Base-by-base conservation (phyloP, 108 stramenopile genomes). In the Skeletonema tropicum region DNA sequence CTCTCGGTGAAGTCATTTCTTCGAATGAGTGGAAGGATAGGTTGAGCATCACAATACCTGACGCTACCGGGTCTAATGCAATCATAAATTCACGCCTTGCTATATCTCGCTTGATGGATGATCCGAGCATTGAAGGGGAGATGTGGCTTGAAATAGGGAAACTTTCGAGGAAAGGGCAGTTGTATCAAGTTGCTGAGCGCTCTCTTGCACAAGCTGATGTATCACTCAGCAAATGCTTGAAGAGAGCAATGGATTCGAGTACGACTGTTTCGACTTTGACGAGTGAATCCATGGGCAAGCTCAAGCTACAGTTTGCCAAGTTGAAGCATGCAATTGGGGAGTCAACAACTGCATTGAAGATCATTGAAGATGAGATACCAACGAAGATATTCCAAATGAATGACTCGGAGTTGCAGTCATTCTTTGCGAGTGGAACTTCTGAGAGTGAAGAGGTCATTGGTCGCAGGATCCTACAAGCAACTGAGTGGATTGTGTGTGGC, bases 401-500 rank as follows among this genome's bases (percentile, higher is more conserved):
- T 25, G 73, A 57, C 49, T 70, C 42, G 57, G 42, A 70, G 46
- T 39, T 64, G 35, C 29, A 81, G 13, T 42, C 57, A 33, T 81
- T 42, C 52, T 45, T 72, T 42, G 38, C 75, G n/a, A 75, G 48
- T 63, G 66, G 66, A 30, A 48, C 41, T 6, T 49, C n/a, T 3
- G 74, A 80, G 45, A 79, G 74, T 65, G 58, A 60, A 15, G 74
- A 83, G 23, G 49, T 42, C 19, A 83, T 88, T 78, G 84, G 87
- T 49, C 78, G 82, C 10, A 66, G 85, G 10, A 65, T 92, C 9
- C 75, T 97, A n/a, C 83, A 82, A 41, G 77, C 88, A 1, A 93
- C 93, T 3, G 83, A 85, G 29, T 97, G 96, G 93, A 88, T 90
- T 49, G 89, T 85, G 30, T 92, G 87, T 17, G 83, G 74, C 7